Base-by-base conservation (phyloP, 331 rosid genomes). In the Acacia pycnantha region DNA sequence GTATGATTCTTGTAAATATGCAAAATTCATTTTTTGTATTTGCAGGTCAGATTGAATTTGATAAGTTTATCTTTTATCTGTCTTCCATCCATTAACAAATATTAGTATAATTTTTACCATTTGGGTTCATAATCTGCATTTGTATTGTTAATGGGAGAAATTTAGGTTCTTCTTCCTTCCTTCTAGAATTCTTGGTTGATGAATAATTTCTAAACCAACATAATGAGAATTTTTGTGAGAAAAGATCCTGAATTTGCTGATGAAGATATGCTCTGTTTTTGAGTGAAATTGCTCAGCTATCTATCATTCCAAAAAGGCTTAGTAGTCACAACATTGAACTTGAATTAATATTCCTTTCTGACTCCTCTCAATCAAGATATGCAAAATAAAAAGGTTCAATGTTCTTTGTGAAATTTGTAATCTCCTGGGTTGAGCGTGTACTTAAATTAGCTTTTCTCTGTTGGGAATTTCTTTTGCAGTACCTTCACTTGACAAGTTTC, bases 401-500 rank as follows among this genome's bases (percentile, higher is more conserved):
- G 81, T 70, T 54, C 77, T 56, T 64, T 53, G 16, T 47, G 35
- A 29, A 81, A 69, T 50, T 62, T 51, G 64, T 72, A 74, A 47
- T 81, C 74, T 74, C 47, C 70, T 69, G 44, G 19, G 40, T 46
- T 70, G 76, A 76, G 31, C 58, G 22, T 79, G 78, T 73, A 76
- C 21, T 80, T 35, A 53, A 47, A 75, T 59, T 72, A 41, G 48
- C 78, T 50, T 83, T 65, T 74, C 65, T 37, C 67, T 50, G 74
- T 78, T 29, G 21, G 84, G 69, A 82, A 31, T 62, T 31, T 22
- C 76, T 73, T 73, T 76, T 82, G 66, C 98, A 96, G 99, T 93
- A 79, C 98, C 98, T 85, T 86, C 97, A 44, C 83, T 79, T 44
- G 94, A 92, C 72, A 91, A 79, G 83, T 96, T 93, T 91, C 82